Evolutionary conservation across 805 yeast species (phyloP), one percentile per base, ranked within the genome.

Genomic region (Spathaspora boniae): DNA sequence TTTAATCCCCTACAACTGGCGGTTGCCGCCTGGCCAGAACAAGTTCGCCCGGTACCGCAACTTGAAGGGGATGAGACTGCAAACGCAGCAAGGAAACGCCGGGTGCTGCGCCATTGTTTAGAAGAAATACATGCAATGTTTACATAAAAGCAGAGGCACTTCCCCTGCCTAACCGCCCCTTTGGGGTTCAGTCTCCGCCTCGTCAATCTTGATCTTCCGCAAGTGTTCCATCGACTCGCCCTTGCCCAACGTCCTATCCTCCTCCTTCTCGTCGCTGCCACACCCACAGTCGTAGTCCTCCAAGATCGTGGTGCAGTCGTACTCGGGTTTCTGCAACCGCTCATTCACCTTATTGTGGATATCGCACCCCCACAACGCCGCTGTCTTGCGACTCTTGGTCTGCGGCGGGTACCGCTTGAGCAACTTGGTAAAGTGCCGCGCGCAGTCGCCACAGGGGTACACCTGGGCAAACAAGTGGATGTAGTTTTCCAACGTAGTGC

Each of bases 231-330:
- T 44, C 12, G 51, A 46, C 34, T 58, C 55, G 4, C 43, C 42
- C 20, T 50, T 48, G 2, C 64, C 65, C 37, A 68, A 51, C 2
- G 74, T 71, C 14, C 41, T 44, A 37, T 69, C 78, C 5, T 51
- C 62, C 31, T 64, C 70, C 46, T 72, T 76, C 48, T 80, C 91
- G 33, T 79, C 95, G 9, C 58, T 69, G 1, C 93, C 95, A 62
- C 98, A 91, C 0, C 98, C 98, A 66, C 98, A 91, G 51, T 89
- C 95, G 58, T 93, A 93, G 59, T 86, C 93, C 47, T 87, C 96
- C 36, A 86, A 65, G 37, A 93, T 83, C 6, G 74, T 77, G 2
- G 86, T 70, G 56, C 99, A 93, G 56, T 93, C 97, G 56, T 87
- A 93, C 12, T 70, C 66, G 1, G 72, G 76, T 48, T 89, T 86